phyloP scores from a whole-genome alignment of 2,329 filamentous ascomycete species.

The Diaporthe sp. region DNA sequence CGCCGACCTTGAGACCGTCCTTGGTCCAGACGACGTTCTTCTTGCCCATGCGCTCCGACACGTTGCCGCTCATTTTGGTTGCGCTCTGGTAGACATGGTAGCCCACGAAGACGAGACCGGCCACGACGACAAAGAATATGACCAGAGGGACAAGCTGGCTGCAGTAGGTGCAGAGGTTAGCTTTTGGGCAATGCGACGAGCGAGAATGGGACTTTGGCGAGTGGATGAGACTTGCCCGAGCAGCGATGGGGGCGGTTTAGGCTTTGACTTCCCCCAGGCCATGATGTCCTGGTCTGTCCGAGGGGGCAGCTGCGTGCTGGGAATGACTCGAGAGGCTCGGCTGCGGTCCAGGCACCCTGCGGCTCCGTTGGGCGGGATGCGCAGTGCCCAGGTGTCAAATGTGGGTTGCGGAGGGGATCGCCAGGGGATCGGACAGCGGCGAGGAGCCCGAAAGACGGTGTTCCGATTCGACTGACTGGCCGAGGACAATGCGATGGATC shows the following conservation, averaged over 20 bases:
- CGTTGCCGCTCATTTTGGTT: constrained; percentile 73
- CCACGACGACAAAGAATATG: constrained; percentile 71
- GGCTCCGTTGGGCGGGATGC: neutral
- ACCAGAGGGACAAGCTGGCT: constrained; percentile 76
- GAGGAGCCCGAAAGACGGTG: constrained; percentile 5
- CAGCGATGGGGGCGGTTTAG: constrained; percentile 26
- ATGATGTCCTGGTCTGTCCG: constrained; percentile 20
- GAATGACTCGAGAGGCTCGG: constrained; percentile 18
- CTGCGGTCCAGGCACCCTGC: constrained; percentile 20
- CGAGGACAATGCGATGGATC: neutral
- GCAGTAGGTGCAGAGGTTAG: neutral
- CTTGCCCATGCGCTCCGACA: constrained; percentile 78
- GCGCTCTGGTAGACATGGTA: constrained; percentile 80
- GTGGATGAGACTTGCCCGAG: constrained; percentile 32
- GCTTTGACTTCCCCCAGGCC: constrained; percentile 37
- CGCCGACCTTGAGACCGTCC: constrained; percentile 78
- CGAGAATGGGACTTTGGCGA: neutral
- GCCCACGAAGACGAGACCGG: constrained; percentile 71
- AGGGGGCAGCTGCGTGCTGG: neutral
- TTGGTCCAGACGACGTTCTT: constrained; percentile 83
- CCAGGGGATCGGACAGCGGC: constrained; percentile 18
- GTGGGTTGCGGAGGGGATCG: constrained; percentile 25
- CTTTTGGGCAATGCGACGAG: neutral
- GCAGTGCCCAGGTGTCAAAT: constrained; percentile 23
- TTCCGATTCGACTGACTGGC: constrained; percentile 10